Conservation (phyloP, 352 stramenopile genomes). For the Poterioochromonas sp. region DNA sequence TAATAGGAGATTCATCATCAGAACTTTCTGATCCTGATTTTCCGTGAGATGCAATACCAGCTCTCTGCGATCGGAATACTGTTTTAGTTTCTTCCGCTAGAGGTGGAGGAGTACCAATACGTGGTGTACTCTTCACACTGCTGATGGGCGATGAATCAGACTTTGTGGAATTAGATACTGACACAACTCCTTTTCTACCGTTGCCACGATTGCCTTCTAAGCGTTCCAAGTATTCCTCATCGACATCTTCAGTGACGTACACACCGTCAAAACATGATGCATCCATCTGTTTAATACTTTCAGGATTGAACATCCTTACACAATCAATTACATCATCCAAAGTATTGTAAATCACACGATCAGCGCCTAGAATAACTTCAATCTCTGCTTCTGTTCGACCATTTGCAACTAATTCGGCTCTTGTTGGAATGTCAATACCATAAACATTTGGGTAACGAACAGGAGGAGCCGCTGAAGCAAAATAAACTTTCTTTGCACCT, state of each 20-base stretch:
- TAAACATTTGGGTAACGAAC: constrained; percentile 98
- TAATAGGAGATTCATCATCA: too few relatives aligned
- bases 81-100: too few relatives aligned
- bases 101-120: too few relatives aligned
- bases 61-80: too few relatives aligned
- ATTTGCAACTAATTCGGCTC: constrained; percentile 92
- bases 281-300: constrained; percentile 72
- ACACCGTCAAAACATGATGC: constrained; percentile 90
- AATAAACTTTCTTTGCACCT: constrained; percentile 89
- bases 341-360: constrained; percentile 83
- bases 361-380: constrained; percentile 71
- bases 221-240: constrained; percentile 48
- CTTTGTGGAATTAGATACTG: too few relatives aligned
- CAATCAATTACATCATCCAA: constrained; percentile 39
- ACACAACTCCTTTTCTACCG: not conserved
- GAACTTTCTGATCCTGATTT: too few relatives aligned
- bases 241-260: constrained; percentile 87
- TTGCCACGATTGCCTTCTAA: not conserved
- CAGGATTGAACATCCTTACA: constrained; percentile 30
- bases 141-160: too few relatives aligned
- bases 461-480: constrained; percentile 87
- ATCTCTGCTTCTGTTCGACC: constrained; percentile 85
- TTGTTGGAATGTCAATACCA: constrained; percentile 97
- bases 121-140: too few relatives aligned
- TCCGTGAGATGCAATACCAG: too few relatives aligned